Base-by-base conservation (phyloP, 345 rosid species). In the Zanthoxylum bungeanum region DNA sequence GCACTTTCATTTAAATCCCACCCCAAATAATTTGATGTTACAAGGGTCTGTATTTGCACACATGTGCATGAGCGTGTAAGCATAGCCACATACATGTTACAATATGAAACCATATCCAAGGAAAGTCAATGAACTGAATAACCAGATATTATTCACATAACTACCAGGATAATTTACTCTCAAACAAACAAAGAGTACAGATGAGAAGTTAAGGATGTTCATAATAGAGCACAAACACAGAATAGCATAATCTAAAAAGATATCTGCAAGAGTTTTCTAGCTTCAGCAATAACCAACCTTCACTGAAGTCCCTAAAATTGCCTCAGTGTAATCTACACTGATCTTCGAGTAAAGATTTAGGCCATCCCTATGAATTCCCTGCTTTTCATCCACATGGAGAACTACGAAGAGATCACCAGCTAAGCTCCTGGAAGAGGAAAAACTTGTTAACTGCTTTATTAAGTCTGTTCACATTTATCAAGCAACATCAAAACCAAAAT, bases 311-410 rank as follows among this genome's bases (percentile, higher is more conserved):
- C 98, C 98, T 9, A 94, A 79, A 80, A 94, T 89, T 59, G 98
- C 98, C 24, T 90, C 91, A 2, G 91, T 86, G 79, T 85, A 94
- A 78, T 90, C 92, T 24, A 94, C 53, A 76, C 67, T 78, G 79
- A 94, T 77, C 69, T 84, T 90, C 68, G 97, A 94, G 81, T 84
- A 86, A 51, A 94, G 87, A 76, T 92, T 84, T 69, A 89, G 84
- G 19, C 97, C 97, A 60, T 94, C 89, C 71, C 98, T 86, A 78
- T 72, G 67, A 74, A 90, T 90, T 78, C 97, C 98, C 71, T 69
- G 87, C 78, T 86, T 92, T 81, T 79, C 90, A 70, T 80, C 86
- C 63, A 94, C 62, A 75, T 79, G 90, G 77, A 94, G 86, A 44
- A 81, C 79, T 40, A 92, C 73, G 74, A 79, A 88, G 74, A 94